These are phyloP conservation scores for Flagelloscypha sp. DNA, from an alignment of 768 basidiomycete genomes.

Conservation along the genomic window DNA sequence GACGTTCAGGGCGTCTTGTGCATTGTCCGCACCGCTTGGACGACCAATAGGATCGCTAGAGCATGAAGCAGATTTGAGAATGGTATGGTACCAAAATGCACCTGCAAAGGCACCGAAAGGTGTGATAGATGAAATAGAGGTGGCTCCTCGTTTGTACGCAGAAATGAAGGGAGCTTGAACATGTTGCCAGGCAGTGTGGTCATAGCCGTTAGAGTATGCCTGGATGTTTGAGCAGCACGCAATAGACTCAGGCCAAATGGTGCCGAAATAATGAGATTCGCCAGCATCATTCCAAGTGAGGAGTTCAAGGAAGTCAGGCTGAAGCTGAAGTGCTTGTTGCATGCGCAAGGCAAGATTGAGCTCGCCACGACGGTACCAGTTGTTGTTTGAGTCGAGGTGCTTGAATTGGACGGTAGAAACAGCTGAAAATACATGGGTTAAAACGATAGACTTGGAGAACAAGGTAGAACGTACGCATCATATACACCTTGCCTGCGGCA, in stretches of 20 bases:
- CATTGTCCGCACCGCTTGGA: neutral
- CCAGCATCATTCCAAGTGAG: conserved; percentile 5
- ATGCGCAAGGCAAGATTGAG: conserved; percentile 1
- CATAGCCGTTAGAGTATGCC: conserved; percentile 3
- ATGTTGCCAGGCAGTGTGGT: conserved; percentile 4
- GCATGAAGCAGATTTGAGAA: conserved; percentile 1
- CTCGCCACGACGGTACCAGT: conserved; percentile 4
- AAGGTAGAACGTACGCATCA: too few species aligned
- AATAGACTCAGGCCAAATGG: conserved; percentile 1
- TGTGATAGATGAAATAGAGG: neutral
- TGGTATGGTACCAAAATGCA: conserved; percentile 1
- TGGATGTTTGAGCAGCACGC: neutral
- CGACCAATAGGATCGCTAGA: neutral
- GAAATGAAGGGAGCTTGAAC: neutral
- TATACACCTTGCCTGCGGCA: conserved; percentile 1
- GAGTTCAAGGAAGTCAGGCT: conserved; percentile 2
- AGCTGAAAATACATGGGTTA: neutral
- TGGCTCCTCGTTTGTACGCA: conserved; percentile 2
- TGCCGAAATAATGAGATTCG: conserved; percentile 4
- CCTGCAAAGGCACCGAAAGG: neutral
- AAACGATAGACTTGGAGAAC: neutral
- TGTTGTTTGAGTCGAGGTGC: conserved; percentile 1
- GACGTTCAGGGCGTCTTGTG: neutral
- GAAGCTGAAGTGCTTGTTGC: neutral
- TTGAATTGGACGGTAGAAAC: conserved; percentile 2